Percentiles rank a stretch among this genome's conserved stretches.
These are phyloP conservation scores for Toxoplasma gondii DNA, from an alignment of 169 alveolate genomes.

Conservation along the genomic window DNA sequence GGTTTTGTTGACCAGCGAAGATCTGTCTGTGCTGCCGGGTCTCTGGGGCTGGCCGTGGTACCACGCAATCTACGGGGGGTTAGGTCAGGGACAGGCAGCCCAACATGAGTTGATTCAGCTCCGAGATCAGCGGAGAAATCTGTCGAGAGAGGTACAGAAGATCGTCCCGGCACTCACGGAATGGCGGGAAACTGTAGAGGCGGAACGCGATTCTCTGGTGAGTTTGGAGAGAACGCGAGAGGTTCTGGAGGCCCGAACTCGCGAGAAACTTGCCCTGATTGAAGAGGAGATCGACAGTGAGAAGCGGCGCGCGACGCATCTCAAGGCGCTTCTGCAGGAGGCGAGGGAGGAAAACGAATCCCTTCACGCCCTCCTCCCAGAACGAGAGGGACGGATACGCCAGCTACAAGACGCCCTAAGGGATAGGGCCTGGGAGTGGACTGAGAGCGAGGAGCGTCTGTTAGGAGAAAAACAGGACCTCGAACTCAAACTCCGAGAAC, in stretches of 20 bases:
- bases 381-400: not conserved
- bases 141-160: not conserved
- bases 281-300: too few relatives aligned
- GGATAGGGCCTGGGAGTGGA: not conserved
- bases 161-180: not conserved
- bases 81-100: not conserved
- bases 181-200: not conserved
- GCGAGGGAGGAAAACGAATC: too few relatives aligned
- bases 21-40: too few relatives aligned
- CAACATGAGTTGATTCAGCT: not conserved
- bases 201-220: not conserved
- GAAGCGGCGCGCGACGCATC: too few relatives aligned
- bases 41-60: too few relatives aligned
- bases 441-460: not conserved
- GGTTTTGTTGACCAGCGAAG: too few relatives aligned
- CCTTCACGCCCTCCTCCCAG: not conserved
- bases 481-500: not conserved
- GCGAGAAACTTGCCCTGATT: too few relatives aligned
- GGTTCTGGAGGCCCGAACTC: not conserved
- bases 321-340: too few relatives aligned
- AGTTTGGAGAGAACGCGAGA: not conserved
- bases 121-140: not conserved
- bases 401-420: not conserved
- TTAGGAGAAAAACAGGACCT: not conserved
- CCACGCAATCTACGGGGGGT: too few relatives aligned